These are phyloP conservation scores for Pythium inflatum DNA, from an alignment of 352 stramenopile genomes.

Conservation along the genomic window DNA sequence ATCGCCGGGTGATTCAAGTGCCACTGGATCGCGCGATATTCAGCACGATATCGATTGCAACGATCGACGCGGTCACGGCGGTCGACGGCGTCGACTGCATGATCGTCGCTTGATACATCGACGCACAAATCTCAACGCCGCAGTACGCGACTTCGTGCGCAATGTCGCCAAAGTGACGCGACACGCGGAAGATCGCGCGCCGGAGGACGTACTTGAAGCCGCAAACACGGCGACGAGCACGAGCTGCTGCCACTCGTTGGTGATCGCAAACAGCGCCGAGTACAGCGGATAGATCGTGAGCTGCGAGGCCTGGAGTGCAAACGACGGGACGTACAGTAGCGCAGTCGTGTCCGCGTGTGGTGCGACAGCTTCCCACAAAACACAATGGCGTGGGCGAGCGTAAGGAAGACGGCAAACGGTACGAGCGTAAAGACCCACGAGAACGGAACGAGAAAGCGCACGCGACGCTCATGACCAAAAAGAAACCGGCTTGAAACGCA, in stretches of 20 bases:
- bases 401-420: background rate
- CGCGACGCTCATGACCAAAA: background rate
- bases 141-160: background rate
- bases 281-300: constrained; percentile 1
- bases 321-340: background rate
- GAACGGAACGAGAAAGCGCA: constrained; percentile 6
- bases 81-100: constrained; percentile 4
- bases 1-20: background rate
- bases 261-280: background rate
- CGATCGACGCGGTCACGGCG: background rate
- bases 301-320: background rate
- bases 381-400: background rate
- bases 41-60: background rate
- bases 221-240: background rate
- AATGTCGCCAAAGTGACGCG: background rate
- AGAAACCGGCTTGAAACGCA: background rate
- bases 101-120: background rate
- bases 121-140: background rate
- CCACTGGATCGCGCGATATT: background rate
- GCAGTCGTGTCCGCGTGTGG: background rate
- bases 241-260: background rate
- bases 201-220: background rate
- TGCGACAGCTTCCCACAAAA: too few relatives aligned
- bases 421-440: background rate
- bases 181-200: background rate